phyloP scores from a whole-genome alignment of 192 early-diverging fungal genomes.

The Backusella westeae region DNA sequence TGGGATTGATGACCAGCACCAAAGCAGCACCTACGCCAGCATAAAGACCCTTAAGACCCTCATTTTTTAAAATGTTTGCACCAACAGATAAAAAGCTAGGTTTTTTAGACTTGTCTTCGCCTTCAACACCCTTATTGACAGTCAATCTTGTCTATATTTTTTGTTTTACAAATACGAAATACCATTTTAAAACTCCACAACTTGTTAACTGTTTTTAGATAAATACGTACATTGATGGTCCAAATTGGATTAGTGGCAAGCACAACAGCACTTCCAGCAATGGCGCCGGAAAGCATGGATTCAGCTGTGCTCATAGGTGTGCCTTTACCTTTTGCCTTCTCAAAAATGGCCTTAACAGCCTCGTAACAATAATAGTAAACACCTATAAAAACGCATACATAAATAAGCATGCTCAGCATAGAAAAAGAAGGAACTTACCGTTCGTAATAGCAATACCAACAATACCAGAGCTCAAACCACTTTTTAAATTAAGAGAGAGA shows the following conservation, averaged over 20 bases:
- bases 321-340: constrained; percentile 54
- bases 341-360: constrained; percentile 81
- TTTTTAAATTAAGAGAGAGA: constrained; percentile 29
- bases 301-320: constrained; percentile 79
- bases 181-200: not conserved
- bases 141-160: constrained; percentile 73
- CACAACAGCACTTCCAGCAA: constrained; percentile 84
- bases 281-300: constrained; percentile 91
- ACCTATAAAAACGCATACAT: not conserved
- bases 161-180: constrained; percentile 1
- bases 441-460: constrained; percentile 98
- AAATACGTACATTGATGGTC: constrained; percentile 84
- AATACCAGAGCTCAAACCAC: constrained; percentile 90
- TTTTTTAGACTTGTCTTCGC: constrained; percentile 42
- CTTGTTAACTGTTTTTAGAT: not conserved
- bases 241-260: constrained; percentile 97
- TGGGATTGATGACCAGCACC: constrained; percentile 98
- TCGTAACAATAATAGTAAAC: constrained; percentile 88
- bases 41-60: constrained; percentile 87
- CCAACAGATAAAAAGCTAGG: constrained; percentile 41
- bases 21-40: constrained; percentile 92
- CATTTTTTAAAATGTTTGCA: constrained; percentile 82
- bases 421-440: constrained; percentile 56
- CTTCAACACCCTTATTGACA: constrained; percentile 68
- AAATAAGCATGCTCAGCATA: not conserved